phyloP scores from a whole-genome alignment of 1,284 basidiomycete genomes.

The Rugosomyces carneus region DNA sequence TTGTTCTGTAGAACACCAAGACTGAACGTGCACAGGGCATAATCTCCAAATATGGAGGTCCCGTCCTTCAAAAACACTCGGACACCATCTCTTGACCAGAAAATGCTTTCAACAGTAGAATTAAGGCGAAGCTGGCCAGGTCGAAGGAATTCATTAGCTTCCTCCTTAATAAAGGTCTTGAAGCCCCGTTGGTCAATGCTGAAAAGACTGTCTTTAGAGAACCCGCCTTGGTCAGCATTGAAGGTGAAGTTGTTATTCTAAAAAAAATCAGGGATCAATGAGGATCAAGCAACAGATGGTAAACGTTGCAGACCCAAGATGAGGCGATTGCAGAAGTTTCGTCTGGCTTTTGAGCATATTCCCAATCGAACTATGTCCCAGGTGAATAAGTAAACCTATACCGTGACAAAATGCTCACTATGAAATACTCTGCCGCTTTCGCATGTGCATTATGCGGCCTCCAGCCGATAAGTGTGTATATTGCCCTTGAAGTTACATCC shows the following conservation, averaged over 20 bases:
- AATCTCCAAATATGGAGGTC: conserved; percentile 39
- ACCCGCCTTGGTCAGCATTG: conserved; percentile 46
- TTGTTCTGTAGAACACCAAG: conserved; percentile 57
- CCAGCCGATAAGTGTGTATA: conserved; percentile 41
- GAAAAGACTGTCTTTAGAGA: conserved; percentile 50
- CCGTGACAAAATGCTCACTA: conserved; percentile 24
- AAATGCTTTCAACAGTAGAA: conserved; percentile 45
- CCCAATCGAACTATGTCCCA: conserved; percentile 36
- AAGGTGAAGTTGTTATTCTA: conserved; percentile 67
- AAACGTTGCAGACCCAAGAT: conserved; percentile 41
- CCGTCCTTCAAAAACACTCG: conserved; percentile 42
- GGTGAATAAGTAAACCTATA: conserved; percentile 3
- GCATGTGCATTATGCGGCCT: conserved; percentile 37
- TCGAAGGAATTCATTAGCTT: conserved; percentile 48
- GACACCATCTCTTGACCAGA: conserved; percentile 40
- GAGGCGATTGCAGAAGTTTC: conserved; percentile 58
- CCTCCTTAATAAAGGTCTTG: conserved; percentile 46
- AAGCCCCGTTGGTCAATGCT: conserved; percentile 60
- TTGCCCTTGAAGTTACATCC: conserved; percentile 43
- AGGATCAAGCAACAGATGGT: background rate
- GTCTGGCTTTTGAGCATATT: conserved; percentile 52
- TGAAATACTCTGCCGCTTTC: conserved; percentile 48
- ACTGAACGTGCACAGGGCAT: conserved; percentile 59
- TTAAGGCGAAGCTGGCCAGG: conserved; percentile 42
- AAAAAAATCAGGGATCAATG: background rate